phyloP scores from a whole-genome alignment of 2,329 filamentous ascomycete species.

The Hyphodiscus sp. region DNA sequence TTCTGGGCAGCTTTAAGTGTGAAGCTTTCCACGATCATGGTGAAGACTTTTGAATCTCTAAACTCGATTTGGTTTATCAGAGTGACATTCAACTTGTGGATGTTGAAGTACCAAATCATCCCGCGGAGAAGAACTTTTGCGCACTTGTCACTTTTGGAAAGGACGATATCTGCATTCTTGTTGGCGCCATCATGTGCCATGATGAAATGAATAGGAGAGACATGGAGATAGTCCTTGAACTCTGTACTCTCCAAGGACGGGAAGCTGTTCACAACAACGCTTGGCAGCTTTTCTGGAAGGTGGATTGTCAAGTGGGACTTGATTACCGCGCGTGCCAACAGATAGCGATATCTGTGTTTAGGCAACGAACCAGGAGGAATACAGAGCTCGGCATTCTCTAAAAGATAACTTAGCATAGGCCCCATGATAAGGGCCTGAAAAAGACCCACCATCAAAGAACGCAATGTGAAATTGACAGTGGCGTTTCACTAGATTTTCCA shows the following conservation, averaged over 20 bases:
- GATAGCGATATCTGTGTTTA: constrained; percentile 37
- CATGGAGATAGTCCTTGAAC: constrained; percentile 50
- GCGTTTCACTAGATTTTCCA: constrained; percentile 51
- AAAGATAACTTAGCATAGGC: too few relatives aligned
- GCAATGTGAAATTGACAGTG: constrained; percentile 66
- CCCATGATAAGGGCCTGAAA: too few relatives aligned
- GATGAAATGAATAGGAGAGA: constrained; percentile 56
- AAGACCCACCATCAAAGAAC: constrained; percentile 47
- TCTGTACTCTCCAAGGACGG: constrained; percentile 38
- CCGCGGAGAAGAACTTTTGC: constrained; percentile 29
- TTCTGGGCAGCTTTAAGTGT: constrained; percentile 13
- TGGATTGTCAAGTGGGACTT: constrained; percentile 48
- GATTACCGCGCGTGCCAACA: constrained; percentile 55
- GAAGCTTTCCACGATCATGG: constrained; percentile 38
- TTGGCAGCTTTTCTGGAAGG: constrained; percentile 19
- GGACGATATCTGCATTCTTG: background rate
- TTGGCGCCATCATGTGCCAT: constrained; percentile 58
- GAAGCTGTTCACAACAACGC: constrained; percentile 35
- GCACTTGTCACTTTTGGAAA: constrained; percentile 6
- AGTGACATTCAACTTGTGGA: constrained; percentile 52
- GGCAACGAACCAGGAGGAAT: constrained; percentile 38
- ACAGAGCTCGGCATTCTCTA: constrained; percentile 46
- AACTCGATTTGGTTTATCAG: constrained; percentile 59
- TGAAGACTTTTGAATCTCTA: constrained; percentile 44
- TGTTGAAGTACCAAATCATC: constrained; percentile 50